Conservation (phyloP, 345 rosid genomes). For the Firmiana major region DNA sequence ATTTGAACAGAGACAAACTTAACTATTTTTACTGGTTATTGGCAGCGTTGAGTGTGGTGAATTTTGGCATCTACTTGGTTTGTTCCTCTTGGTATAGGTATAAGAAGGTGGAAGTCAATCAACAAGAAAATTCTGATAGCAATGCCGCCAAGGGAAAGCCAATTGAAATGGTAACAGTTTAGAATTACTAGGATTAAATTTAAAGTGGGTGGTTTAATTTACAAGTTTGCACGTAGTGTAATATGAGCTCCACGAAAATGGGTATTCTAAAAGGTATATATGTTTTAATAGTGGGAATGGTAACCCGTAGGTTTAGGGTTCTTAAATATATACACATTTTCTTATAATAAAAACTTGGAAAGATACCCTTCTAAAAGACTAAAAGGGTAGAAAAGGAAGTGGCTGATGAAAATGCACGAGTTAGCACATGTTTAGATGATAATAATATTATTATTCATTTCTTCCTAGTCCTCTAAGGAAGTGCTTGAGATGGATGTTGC, state of each 20-base stretch:
- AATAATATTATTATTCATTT: neutral
- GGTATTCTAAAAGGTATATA: neutral
- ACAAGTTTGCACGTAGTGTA: neutral
- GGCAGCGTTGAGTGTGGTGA: slow-evolving; percentile 25
- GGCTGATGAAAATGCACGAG: neutral
- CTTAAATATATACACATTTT: neutral
- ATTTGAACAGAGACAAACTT: slow-evolving; percentile 27
- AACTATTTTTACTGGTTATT: slow-evolving; percentile 38
- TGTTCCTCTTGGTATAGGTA: slow-evolving; percentile 67
- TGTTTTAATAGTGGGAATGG: neutral
- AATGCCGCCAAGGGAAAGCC: neutral
- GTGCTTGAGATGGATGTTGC: neutral
- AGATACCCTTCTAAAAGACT: neutral
- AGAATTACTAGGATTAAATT: neutral
- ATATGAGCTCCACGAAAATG: neutral
- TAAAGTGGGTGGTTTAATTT: no score
- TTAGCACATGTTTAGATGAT: neutral
- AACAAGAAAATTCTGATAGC: neutral
- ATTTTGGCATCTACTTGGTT: slow-evolving; percentile 44
- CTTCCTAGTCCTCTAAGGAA: neutral
- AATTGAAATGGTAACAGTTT: neutral
- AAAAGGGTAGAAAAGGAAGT: neutral
- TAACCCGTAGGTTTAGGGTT: neutral
- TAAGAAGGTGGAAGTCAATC: slow-evolving; percentile 31
- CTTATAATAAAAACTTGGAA: neutral